phyloP scores from a whole-genome alignment of 2,329 filamentous ascomycete species.

The Arthrinium phaeospermum region DNA sequence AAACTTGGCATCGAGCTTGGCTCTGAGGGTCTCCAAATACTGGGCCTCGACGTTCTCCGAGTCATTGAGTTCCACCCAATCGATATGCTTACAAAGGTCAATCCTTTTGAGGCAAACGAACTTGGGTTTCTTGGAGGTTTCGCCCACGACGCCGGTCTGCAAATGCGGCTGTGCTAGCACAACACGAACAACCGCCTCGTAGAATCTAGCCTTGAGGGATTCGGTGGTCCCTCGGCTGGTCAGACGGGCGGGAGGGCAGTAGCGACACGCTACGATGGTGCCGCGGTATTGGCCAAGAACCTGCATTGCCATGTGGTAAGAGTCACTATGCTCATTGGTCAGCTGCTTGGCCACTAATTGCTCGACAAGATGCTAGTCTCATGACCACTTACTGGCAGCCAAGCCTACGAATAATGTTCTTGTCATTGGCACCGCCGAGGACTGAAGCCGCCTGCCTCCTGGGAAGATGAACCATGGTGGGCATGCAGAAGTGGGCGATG shows the following conservation, averaged over 20 bases:
- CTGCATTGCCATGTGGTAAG: conserved; percentile 13
- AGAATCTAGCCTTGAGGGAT: conserved; percentile 18
- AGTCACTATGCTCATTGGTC: conserved; percentile 5
- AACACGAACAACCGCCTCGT: conserved; percentile 25
- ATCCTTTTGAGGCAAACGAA: conserved; percentile 27
- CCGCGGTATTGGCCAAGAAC: conserved; percentile 10
- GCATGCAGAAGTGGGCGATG: not conserved
- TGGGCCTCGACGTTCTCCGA: not conserved
- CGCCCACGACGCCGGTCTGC: conserved; percentile 28
- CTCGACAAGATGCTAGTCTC: too few species aligned
- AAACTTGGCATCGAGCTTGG: conserved; percentile 28
- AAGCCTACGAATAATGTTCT: not conserved
- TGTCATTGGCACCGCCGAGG: not conserved
- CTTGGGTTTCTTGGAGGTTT: conserved; percentile 25
- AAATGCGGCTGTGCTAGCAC: conserved; percentile 28
- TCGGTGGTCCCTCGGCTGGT: not conserved
- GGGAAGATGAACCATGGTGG: not conserved
- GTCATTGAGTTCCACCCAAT: conserved; percentile 23
- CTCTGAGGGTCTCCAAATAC: not conserved
- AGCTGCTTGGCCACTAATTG: too few species aligned
- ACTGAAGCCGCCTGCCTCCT: not conserved
- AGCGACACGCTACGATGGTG: conserved; percentile 14
- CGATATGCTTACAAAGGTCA: conserved; percentile 29
- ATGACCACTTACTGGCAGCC: conserved; percentile 3
- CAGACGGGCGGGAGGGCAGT: not conserved